A percentile compares a stretch with the other conserved stretches of the same genome.
phyloP scores from a whole-genome alignment of 768 basidiomycete genomes.

The Chalciporus piperatus region DNA sequence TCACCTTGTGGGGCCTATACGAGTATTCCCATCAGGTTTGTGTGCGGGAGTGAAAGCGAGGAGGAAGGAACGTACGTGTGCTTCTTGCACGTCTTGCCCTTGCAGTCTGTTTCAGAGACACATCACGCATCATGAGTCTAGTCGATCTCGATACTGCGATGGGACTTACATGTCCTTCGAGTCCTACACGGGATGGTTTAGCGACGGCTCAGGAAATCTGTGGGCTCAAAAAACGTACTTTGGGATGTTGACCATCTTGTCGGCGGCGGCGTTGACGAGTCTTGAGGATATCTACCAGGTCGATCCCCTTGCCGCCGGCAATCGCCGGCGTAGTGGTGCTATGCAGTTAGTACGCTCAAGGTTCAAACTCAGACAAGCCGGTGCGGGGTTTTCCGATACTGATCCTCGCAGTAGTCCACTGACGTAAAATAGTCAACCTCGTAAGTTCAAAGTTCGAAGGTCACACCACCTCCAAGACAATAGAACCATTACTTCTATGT shows the following conservation, averaged over 20 bases:
- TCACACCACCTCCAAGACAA: no score
- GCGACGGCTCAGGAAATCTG: neutral
- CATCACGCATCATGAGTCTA: neutral
- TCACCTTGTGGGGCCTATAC: slow-evolving; percentile 97
- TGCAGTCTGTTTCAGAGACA: slow-evolving; percentile 62
- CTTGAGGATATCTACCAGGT: slow-evolving; percentile 9
- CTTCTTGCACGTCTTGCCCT: slow-evolving; percentile 95
- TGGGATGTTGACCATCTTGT: slow-evolving; percentile 89
- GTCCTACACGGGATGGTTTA: slow-evolving; percentile 52
- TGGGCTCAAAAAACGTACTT: slow-evolving; percentile 57
- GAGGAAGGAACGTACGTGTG: slow-evolving; percentile 72
- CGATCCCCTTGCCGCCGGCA: slow-evolving; percentile 18
- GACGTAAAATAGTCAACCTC: no score
- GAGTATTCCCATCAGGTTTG: neutral
- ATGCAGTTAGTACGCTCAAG: slow-evolving; percentile 17
- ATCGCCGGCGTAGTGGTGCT: slow-evolving; percentile 26
- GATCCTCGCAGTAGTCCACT: no score
- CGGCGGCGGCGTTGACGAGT: slow-evolving; percentile 16
- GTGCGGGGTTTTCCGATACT: neutral
- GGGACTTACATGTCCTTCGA: slow-evolving; percentile 87
- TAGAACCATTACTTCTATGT: no score
- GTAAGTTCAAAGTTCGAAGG: no score
- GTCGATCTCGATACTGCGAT: neutral
- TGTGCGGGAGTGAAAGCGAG: no score
- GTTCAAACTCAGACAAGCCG: slow-evolving; percentile 19